Evolutionary conservation across 495 filamentous ascomycete species (phyloP), one percentile per base, ranked within the genome.

Genomic region (Aspergillus steynii): DNA sequence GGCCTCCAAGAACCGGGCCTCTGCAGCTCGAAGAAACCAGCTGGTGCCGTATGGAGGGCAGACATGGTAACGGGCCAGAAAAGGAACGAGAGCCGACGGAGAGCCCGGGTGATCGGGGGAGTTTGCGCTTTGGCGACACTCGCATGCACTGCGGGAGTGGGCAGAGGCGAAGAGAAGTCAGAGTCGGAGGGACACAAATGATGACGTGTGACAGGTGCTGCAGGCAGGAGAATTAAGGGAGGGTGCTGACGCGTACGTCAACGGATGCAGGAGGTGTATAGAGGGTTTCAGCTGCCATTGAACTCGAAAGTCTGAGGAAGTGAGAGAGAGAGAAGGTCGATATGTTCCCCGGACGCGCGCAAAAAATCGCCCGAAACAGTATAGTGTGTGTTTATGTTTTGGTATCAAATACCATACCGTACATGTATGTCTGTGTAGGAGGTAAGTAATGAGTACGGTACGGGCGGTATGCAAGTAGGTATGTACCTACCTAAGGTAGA

Each of bases 21-120:
- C 29, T 74, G 67, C 9, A 68, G 53, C 25, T 69, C 67, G 29
- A 74, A 70, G 9, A 71, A 59, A 42, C 64, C 68, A 20, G 64
- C 42, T 2, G 67, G 63, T 29, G 66, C 72, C 34, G 56, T 55
- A 51, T 65, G 65, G 48, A 74, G 58, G 50, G 63, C 56, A 29
- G 74, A 71, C 75, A 77, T 78, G 29, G 49, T 61, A 58, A 15
- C 7, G 20, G 1, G 50, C n/a, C 20, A 20, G 9, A 31, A 29
- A 25, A 53, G 53, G 3, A 29, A 34, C 5, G 56, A 15, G 10
- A 26, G 7, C 53, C 9, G 9, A 54, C 25, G 10, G 1, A 26
- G 37, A 42, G 37, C 9, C 14, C 37, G 14, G 37, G 12, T 14
- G 0, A 15, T 10, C 37, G 12, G 37, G 31, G 37, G 10, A 42